These are phyloP conservation scores for Chamaecrista fasciculata DNA, from an alignment of 306 rosid species.

Conservation along the genomic window DNA sequence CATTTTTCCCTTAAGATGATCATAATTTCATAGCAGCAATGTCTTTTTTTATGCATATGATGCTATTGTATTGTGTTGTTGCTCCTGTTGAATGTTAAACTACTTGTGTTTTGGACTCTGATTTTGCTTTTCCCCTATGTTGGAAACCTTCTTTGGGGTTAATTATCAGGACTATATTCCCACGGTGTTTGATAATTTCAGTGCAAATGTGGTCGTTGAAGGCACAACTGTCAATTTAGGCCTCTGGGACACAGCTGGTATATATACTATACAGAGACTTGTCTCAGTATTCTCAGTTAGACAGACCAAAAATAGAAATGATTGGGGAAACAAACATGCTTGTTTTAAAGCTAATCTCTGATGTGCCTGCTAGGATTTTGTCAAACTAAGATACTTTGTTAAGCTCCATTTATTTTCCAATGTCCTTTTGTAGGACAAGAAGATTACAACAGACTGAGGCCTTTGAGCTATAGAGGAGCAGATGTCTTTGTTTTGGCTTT, in stretches of 20 bases:
- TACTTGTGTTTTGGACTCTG: slow-evolving; percentile 21
- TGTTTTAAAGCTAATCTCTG: slow-evolving; percentile 3
- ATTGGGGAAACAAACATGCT: neutral
- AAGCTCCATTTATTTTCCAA: slow-evolving; percentile 24
- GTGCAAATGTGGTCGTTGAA: slow-evolving; percentile 89
- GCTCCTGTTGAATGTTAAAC: slow-evolving; percentile 14
- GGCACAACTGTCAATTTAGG: slow-evolving; percentile 83
- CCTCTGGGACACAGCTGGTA: slow-evolving; percentile 94
- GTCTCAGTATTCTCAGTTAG: neutral
- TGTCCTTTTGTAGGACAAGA: slow-evolving; percentile 70
- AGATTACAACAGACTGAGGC: slow-evolving; percentile 91
- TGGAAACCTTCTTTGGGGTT: neutral
- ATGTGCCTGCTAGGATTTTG: slow-evolving; percentile 1
- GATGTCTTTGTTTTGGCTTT: slow-evolving; percentile 94
- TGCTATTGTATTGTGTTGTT: slow-evolving; percentile 6
- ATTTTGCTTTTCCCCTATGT: slow-evolving; percentile 14
- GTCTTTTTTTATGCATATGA: neutral
- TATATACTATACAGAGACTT: slow-evolving; percentile 5
- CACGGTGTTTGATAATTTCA: slow-evolving; percentile 90
- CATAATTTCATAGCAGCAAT: neutral
- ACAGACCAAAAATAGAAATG: neutral
- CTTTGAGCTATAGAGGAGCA: slow-evolving; percentile 95
- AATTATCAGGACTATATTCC: slow-evolving; percentile 74
- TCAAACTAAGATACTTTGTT: slow-evolving; percentile 26
- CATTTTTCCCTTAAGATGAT: slow-evolving; percentile 25